Conservation (phyloP, 192 early-diverging fungal species). For the Coemansia interrupta region DNA sequence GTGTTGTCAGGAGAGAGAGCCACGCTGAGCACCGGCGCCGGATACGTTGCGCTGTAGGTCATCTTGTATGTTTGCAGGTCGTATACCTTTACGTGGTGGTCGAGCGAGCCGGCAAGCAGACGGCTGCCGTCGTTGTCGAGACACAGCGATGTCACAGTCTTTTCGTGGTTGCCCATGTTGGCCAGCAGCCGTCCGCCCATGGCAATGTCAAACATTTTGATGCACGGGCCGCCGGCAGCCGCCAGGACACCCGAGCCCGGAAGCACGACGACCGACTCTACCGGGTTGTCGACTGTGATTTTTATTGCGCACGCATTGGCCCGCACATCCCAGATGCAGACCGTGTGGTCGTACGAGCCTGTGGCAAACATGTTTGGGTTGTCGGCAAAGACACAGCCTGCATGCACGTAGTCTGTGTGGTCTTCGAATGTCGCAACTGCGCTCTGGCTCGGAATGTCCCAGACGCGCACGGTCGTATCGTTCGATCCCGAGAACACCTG, state of each 20-base stretch:
- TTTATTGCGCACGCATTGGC: conserved; percentile 68
- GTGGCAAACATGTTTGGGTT: conserved; percentile 80
- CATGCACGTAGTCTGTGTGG: conserved; percentile 90
- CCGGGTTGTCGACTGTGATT: conserved; percentile 80
- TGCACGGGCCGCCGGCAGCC: conserved; percentile 60
- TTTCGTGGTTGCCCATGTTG: conserved; percentile 87
- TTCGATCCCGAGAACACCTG: conserved; percentile 86
- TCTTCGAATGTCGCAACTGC: conserved; percentile 66
- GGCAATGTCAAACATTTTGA: conserved; percentile 89
- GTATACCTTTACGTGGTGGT: conserved; percentile 96
- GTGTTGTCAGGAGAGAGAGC: conserved; percentile 90
- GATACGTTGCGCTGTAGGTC: conserved; percentile 82
- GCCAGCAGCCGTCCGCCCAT: conserved; percentile 74
- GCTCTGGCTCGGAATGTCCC: conserved; percentile 87
- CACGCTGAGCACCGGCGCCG: conserved; percentile 84
- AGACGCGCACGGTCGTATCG: conserved; percentile 87
- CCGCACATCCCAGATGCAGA: conserved; percentile 89
- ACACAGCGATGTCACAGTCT: conserved; percentile 87
- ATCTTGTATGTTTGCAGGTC: conserved; percentile 84
- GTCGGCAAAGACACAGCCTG: conserved; percentile 64
- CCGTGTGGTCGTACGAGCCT: conserved; percentile 95
- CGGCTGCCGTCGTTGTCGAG: conserved; percentile 74
- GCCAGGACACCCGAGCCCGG: conserved; percentile 77
- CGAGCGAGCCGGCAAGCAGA: conserved; percentile 85
- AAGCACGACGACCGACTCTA: conserved; percentile 82